Base-by-base conservation (phyloP, 1,284 basidiomycete genomes). In the Abortiporus biennis region DNA sequence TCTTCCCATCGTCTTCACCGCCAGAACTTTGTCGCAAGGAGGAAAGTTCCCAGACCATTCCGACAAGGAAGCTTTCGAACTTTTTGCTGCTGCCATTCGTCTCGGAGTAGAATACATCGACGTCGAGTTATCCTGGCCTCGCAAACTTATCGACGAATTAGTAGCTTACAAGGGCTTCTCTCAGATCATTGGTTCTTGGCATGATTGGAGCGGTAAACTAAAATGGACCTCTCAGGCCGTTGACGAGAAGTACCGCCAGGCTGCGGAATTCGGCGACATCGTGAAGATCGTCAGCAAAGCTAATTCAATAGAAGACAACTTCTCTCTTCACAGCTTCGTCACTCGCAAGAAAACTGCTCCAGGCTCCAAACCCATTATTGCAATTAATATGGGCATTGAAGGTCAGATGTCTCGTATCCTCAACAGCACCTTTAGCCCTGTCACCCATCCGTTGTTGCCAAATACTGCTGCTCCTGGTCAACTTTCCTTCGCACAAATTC, bases 101-200 rank as follows among this genome's bases (percentile, higher is more conserved):
- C 68, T 88, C 35, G 94, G 86, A 1, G 85, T 91, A 52, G 96
- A 98, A 65, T 99, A 94, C 58, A 65, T 99, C 51, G 95, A 99
- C 53, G 74, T 98, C 40, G 95, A 99, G 66, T 78, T 92, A 42
- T 77, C 80, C 0, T 85, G 85, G 67, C 75, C 85, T 0, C 72
- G 80, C 46, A 71, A 76, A 39, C 58, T 70, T 35, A 78, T 93
- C 41, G 70, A 72, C 16, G 71, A 76, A 1, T 67, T 98, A 38
- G 63, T 72, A 21, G 58, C 69, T 2, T 67, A 65, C 41, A 93
- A 92, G 61, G 84, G 90, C 0, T 59, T 71, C 32, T 85, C 88
- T 0, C 74, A 85, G 54, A 80, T 98, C 55, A 84, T 99, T 46
- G 89, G 92, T 0, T 96, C 92, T 8, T 95, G 84, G 80, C 94